Base-by-base conservation (phyloP, 331 rosid species). In the Malus hybrid region DNA sequence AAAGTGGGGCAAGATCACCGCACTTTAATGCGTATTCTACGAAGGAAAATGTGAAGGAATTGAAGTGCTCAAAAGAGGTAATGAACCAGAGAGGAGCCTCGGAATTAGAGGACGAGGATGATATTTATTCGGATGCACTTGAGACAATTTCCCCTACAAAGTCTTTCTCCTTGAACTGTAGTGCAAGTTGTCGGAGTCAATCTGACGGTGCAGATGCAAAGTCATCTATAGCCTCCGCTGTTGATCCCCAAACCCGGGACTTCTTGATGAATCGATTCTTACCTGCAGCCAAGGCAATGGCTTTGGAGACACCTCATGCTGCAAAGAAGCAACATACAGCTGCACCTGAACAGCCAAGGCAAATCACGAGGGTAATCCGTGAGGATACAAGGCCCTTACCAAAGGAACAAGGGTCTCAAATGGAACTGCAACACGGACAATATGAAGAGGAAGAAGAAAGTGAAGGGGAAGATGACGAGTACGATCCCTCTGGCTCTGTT, bases 271-370 rank as follows among this genome's bases (percentile, higher is more conserved):
- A 72, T 67, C 91, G 99, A 57, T 95, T 92, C 87, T 84, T 95
- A 73, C 99, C 99, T 5, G 99, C 99, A 19, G 99, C 99, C 39
- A 92, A 86, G 86, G 99, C 99, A 39, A 92, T 95, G 97, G 86
- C 93, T 19, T 46, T 95, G 59, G 90, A 90, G 79, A 80, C 93
- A 71, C 76, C 93, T 82, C 92, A 86, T 72, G 73, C 93, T 75
- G 79, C 88, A 29, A 89, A 84, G 79, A 95, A 86, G 83, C 96
- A 88, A 78, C 13, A 54, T 67, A 70, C 81, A 61, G 87, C 81
- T 55, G 86, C 81, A 31, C 77, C 73, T 31, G 93, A 87, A 69
- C 90, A 80, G 52, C 86, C 88, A 29, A 88, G 86, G 84, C 86
- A 88, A 81, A 55, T 81, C 73, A 79, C 73, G 84, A 88, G 71